These are phyloP conservation scores for Auricularia sp. DNA, from an alignment of 768 basidiomycete species.

Conservation along the genomic window DNA sequence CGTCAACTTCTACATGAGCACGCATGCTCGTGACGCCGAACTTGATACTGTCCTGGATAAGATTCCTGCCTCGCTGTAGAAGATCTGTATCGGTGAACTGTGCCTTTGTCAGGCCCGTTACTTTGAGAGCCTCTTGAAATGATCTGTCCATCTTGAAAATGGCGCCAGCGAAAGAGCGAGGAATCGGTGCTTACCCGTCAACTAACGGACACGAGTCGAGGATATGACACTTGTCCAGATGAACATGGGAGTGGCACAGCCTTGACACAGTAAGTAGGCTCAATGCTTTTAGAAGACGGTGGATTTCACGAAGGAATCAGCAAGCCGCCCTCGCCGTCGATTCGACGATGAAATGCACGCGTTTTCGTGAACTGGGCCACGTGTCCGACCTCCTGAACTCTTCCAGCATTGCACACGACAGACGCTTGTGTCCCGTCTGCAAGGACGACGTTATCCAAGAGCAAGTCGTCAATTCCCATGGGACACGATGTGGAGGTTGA, in stretches of 20 bases:
- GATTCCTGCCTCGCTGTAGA: conserved; percentile 38
- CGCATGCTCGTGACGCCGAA: conserved; percentile 56
- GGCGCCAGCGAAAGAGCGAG: background rate
- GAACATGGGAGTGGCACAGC: conserved; percentile 54
- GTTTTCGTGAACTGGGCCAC: background rate
- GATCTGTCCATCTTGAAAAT: conserved; percentile 25
- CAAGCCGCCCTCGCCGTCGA: conserved; percentile 20
- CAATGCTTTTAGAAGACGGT: background rate
- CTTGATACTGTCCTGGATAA: conserved; percentile 48
- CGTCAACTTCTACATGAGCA: conserved; percentile 59
- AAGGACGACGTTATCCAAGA: background rate
- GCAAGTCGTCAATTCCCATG: background rate
- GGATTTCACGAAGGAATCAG: conserved; percentile 22
- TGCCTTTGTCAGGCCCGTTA: conserved; percentile 43
- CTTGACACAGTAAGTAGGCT: conserved; percentile 13
- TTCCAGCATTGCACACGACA: background rate
- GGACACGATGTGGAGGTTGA: background rate
- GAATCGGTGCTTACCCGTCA: conserved; percentile 33
- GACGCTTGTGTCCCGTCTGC: background rate
- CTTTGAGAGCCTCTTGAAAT: conserved; percentile 43
- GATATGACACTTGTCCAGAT: conserved; percentile 61
- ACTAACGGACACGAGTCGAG: conserved; percentile 42
- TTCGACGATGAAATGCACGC: background rate
- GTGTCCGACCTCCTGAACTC: background rate
- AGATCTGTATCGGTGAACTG: conserved; percentile 39